Base-by-base conservation (phyloP, 2,329 filamentous ascomycete genomes). In the Stagonosporopsis chrysanthemi region DNA sequence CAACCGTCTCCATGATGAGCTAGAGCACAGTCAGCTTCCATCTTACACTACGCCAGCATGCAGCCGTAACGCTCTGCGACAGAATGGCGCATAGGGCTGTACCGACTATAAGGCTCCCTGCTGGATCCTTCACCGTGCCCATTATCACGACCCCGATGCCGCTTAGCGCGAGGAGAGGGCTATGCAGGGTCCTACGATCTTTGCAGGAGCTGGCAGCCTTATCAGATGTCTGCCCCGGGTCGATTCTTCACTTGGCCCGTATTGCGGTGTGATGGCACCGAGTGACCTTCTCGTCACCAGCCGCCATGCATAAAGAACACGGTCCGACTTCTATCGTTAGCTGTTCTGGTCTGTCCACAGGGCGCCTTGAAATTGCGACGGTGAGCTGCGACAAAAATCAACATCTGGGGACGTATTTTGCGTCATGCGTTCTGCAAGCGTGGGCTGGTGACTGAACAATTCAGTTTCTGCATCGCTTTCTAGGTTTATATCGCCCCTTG, bases 111-210 rank as follows among this genome's bases (percentile, higher is more conserved):
- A 26, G 6, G 7, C 28, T 15, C 31, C 24, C 17, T 40, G 29
- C 40, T 39, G 36, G 46, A 48, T 41, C 36, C 36, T 29, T 52
- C 57, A 48, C 50, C 33, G 17, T 42, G 41, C 36, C 28, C 42
- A 33, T 56, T 56, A 53, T 52, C 38, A 36, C 33, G 15, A 33
- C 22, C 46, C 19, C 6, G n/a, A 47, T 9, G 4, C 14, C 22
- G n/a, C n/a, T 2, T 48, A 49, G 48, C 24, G 36, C 7, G 14
- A n/a, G 29, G 31, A 26, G 36, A 36, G 19, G 38, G 15, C 31
- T 53, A 51, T 22, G 29, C 51, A 52, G 48, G 58, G 51, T 51
- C 53, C 47, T 38, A 36, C 15, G 45, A 50, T 56, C 35, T 44
- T 23, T 6, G 14, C 33, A 22, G 24, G 28, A 19, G 17, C 52